Base-by-base conservation (phyloP, 805 yeast genomes). In the Priceomyces fermenticarens region DNA sequence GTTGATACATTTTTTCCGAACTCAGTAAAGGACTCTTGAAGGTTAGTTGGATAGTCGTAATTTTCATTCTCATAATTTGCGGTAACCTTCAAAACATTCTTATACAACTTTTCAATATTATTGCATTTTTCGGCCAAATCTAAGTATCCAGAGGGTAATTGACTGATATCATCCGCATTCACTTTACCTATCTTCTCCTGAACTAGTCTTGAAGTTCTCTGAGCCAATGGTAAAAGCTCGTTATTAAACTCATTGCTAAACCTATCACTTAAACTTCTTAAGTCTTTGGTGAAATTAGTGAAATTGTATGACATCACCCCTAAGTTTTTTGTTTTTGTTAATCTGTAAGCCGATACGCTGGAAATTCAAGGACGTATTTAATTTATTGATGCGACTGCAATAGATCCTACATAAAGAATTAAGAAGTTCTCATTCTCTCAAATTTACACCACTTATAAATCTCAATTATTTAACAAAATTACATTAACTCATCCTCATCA, bases 181-280 rank as follows among this genome's bases (percentile, higher is more conserved):
- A 82, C 86, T 50, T 83, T 79, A 36, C 95, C 95, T 20, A 88
- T 75, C 52, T 69, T 77, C 63, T 88, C 96, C 62, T 86, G 91
- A 34, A 88, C 78, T 59, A 83, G 60, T 46, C 93, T 80, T 36
- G 82, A 79, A 12, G 96, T 87, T 57, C 95, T 78, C 63, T 83
- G 86, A 32, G 95, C 95, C 45, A 84, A 69, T 12, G 88, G 87
- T 32, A 70, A 50, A 12, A 70, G 60, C 50, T 70, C 76, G 20
- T 66, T 68, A 52, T 85, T 81, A 60, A 86, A 68, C 47, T 77
- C 79, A 36, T 62, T 68, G 37, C 80, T 67, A 40, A 78, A 55
- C 50, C 72, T 64, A 49, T 69, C 74, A 10, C 74, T 65, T 20
- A 70, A 48, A 11, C 52, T 52, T 52, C 62, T 67, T 47, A 70